These are phyloP conservation scores for Ogataea hybrid DNA, from an alignment of 1,139 yeast genomes.

Conservation along the genomic window DNA sequence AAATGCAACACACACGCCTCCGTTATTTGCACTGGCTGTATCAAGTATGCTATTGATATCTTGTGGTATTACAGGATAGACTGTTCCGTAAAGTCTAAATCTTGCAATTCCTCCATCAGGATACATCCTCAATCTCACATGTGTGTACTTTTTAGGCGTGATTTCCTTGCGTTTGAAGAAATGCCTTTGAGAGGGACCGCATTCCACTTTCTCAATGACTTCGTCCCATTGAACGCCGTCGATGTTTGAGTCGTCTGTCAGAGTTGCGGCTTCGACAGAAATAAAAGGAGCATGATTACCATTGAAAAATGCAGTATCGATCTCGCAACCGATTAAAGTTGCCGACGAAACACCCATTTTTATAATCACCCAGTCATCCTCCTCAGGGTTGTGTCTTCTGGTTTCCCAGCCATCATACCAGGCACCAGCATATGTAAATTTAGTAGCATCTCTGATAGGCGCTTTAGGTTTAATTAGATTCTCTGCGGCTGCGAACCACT, in stretches of 20 bases:
- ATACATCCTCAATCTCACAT: conserved; percentile 82
- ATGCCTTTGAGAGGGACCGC: conserved; percentile 87
- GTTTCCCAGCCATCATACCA: conserved; percentile 99
- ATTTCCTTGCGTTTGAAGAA: conserved; percentile 63
- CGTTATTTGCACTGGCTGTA: conserved; percentile 78
- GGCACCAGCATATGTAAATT: conserved; percentile 82
- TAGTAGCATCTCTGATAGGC: conserved; percentile 78
- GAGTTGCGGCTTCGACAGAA: conserved; percentile 72
- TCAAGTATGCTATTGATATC: conserved; percentile 53
- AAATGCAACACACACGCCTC: conserved; percentile 80
- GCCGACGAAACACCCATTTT: conserved; percentile 86
- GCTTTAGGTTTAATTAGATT: conserved; percentile 78
- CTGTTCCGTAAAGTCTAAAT: conserved; percentile 83
- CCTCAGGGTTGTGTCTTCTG: conserved; percentile 81
- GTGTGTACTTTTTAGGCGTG: conserved; percentile 67
- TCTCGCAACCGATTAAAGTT: conserved; percentile 72
- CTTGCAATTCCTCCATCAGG: conserved; percentile 98
- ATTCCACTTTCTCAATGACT: conserved; percentile 66
- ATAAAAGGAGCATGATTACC: conserved; percentile 94
- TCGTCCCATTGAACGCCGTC: conserved; percentile 59
- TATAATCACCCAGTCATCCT: conserved; percentile 83
- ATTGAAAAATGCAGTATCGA: conserved; percentile 89
- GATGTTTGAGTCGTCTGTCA: conserved; percentile 32
- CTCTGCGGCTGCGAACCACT: conserved; percentile 94
- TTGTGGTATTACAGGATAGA: conserved; percentile 60